Percentiles rank a stretch among this genome's conserved stretches.
Conservation (phyloP, 225 moss, liverwort and hornwort species). For the Rhytidiadelphus loreus region DNA sequence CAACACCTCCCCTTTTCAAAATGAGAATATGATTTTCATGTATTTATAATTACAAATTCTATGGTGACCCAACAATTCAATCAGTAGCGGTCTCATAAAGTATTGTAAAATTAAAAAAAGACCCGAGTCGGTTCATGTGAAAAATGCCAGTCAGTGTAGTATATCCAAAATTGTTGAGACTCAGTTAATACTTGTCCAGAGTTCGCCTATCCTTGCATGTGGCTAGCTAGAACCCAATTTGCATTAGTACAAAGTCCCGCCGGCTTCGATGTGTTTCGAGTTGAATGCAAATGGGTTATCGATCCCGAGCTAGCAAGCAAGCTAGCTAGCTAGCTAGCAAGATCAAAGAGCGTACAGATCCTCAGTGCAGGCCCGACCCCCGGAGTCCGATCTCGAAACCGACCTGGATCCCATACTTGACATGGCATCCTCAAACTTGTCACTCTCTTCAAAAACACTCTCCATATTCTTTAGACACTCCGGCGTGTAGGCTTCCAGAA, state of each 20-base stretch:
- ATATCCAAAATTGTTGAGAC: neutral
- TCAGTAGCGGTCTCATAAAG: neutral
- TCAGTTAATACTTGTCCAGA: neutral
- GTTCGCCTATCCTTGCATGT: neutral
- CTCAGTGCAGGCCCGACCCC: neutral
- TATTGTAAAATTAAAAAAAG: too few species aligned
- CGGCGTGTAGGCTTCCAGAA: slow-evolving; percentile 30
- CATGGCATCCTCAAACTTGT: slow-evolving; percentile 27
- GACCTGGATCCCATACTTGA: slow-evolving; percentile 16
- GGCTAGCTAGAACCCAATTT: neutral
- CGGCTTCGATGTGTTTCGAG: neutral
- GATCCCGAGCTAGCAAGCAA: neutral
- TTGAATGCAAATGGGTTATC: neutral
- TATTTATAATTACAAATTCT: neutral
- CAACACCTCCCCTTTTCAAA: neutral
- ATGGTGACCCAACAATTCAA: neutral
- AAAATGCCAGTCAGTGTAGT: neutral
- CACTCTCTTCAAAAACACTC: neutral
- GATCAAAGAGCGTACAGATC: slow-evolving; percentile 28
- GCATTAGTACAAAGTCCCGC: neutral
- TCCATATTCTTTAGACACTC: slow-evolving; percentile 19
- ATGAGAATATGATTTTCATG: neutral
- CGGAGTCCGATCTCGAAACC: slow-evolving; percentile 12
- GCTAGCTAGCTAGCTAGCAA: too few species aligned
- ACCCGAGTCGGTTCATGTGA: neutral